Evolutionary conservation across 768 basidiomycete genomes (phyloP), one percentile per base, ranked within the genome.

Genomic region (Pulveroboletus frians): DNA sequence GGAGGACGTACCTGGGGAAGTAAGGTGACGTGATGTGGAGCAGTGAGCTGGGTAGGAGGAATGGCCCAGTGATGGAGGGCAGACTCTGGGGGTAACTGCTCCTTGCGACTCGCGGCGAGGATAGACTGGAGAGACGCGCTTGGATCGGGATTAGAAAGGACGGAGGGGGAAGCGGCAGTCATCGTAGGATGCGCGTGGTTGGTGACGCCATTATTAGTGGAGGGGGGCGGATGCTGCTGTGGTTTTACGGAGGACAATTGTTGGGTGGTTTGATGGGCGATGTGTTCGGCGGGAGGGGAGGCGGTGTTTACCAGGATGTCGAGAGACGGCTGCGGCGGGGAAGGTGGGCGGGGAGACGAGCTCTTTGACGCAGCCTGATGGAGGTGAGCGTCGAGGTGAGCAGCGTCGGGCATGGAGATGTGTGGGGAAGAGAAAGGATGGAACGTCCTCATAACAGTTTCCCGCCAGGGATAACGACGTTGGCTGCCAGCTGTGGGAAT

Each of bases 311-410:
- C 68, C 46, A 71, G 66, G 11, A 71, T 51, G 57, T 63, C 74
- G 69, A 65, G 71, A 59, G 60, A 73, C 61, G 62, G 71, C 50
- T 66, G 78, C 53, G 53, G 64, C 31, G 58, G 68, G 40, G 61
- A 76, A 60, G 65, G 75, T 63, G 69, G 74, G 67, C 63, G 79
- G 53, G 81, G 76, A 14, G 77, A 75, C 57, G 81, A 65, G 47
- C 63, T 68, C 55, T 63, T 67, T 58, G 67, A 69, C 53, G 55
- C 61, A 34, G 58, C 47, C 38, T 55, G 55, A 43, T 59, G 61
- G 38, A 69, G 63, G 47, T 69, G 66, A 35, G 58, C 64, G 67
- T 55, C 62, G 56, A 61, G 66, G 41, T 50, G 70, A 29, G 65
- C 59, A 27, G 67, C 63, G 55, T 74, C 65, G 57, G 70, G 69